A percentile compares a stretch with the other conserved stretches of the same genome.
These are phyloP conservation scores for Rusavskia elegans DNA, from an alignment of 495 filamentous ascomycete genomes.

Conservation along the genomic window DNA sequence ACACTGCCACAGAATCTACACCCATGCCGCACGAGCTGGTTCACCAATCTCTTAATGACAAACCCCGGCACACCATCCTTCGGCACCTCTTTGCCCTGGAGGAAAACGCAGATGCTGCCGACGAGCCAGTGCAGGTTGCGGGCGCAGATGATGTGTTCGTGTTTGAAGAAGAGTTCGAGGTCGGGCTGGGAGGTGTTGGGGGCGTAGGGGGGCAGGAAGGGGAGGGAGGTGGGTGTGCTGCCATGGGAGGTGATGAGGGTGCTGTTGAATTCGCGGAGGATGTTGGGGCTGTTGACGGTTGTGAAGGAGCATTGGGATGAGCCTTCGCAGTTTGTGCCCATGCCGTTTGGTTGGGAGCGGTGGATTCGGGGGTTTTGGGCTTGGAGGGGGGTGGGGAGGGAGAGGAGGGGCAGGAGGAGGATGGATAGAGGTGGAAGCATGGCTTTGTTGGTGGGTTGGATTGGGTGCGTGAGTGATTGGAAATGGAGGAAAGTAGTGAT, in stretches of 20 bases:
- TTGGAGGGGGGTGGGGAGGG: not conserved
- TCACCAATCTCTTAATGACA: not conserved
- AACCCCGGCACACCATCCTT: not conserved
- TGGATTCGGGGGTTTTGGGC: not conserved
- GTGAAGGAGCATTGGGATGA: not conserved
- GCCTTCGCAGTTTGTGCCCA: not conserved
- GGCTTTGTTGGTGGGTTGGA: no score
- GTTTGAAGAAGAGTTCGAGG: not conserved
- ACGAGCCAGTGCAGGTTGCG: not conserved
- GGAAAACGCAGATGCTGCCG: not conserved
- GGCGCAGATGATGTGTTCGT: not conserved
- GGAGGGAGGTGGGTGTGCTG: not conserved
- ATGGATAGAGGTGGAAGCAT: not conserved
- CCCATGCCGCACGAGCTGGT: not conserved
- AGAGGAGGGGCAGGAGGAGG: not conserved
- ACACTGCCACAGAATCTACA: not conserved
- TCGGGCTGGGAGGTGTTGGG: not conserved
- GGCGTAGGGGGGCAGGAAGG: not conserved
- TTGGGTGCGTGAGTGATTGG: no score
- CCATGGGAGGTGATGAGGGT: not conserved
- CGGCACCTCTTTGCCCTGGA: not conserved
- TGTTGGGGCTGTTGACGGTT: not conserved
- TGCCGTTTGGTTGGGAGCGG: not conserved
- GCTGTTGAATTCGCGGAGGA: not conserved
- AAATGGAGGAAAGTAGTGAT: not conserved